Evolutionary conservation across 805 yeast species (phyloP).

Genomic region (Starmerella ratchasimensis): DNA sequence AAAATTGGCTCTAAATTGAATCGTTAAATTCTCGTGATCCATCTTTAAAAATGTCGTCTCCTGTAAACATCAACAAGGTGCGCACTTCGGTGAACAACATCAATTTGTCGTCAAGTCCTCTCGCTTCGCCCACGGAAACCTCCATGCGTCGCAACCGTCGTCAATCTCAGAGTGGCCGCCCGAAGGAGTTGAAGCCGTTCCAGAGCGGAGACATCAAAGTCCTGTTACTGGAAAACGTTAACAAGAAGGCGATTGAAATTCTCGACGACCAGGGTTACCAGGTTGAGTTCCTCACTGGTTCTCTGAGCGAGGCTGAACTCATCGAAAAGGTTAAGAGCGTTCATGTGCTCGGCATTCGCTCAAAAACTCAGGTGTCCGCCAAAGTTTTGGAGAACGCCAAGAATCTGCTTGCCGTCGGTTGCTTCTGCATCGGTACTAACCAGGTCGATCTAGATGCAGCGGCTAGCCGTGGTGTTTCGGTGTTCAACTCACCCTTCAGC

Average conservation of each 20-base stretch:
- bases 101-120: slow-evolving; percentile 10
- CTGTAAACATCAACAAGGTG: slow-evolving; percentile 22
- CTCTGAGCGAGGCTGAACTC: slow-evolving; percentile 82
- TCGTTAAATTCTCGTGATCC: too few relatives aligned
- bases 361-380: slow-evolving; percentile 80
- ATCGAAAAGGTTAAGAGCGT: slow-evolving; percentile 86
- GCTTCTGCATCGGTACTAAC: slow-evolving; percentile 98
- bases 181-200: slow-evolving; percentile 80
- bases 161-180: slow-evolving; percentile 16
- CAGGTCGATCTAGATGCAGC: slow-evolving; percentile 91
- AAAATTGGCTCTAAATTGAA: too few relatives aligned
- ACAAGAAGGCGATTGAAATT: slow-evolving; percentile 78
- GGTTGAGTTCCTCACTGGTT: slow-evolving; percentile 82
- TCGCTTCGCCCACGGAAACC: slow-evolving; percentile 14
- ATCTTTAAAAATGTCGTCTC: slow-evolving; percentile 22
- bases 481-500: slow-evolving; percentile 96
- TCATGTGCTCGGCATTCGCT: slow-evolving; percentile 96
- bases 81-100: slow-evolving; percentile 5
- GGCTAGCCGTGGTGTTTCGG: slow-evolving; percentile 86
- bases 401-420: slow-evolving; percentile 81
- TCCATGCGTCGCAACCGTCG: slow-evolving; percentile 19
- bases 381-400: slow-evolving; percentile 72
- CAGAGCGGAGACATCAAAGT: slow-evolving; percentile 91
- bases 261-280: slow-evolving; percentile 88
- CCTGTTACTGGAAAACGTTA: slow-evolving; percentile 81